phyloP scores from a whole-genome alignment of 106 monocot genomes.

The Amphibolis antarctica region DNA sequence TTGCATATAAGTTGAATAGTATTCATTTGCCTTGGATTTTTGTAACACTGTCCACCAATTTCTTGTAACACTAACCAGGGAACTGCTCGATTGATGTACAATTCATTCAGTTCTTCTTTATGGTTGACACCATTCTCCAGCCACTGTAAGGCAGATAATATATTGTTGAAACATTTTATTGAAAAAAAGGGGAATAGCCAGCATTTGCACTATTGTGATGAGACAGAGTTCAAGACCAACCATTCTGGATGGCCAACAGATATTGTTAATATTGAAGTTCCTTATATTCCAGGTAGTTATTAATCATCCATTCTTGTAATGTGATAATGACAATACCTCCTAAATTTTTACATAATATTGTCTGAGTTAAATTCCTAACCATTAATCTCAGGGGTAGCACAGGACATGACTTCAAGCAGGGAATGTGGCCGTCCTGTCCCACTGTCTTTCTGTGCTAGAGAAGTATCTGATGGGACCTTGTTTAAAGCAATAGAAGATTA shows the following conservation, averaged over 20 bases:
- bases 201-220: slow-evolving; percentile 49
- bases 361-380: slow-evolving; percentile 49
- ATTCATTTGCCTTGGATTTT: neutral
- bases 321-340: neutral
- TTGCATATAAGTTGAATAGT: too few relatives aligned
- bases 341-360: neutral
- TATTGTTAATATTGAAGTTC: slow-evolving; percentile 80
- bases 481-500: slow-evolving; percentile 92
- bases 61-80: slow-evolving; percentile 46
- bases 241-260: slow-evolving; percentile 91
- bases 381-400: slow-evolving; percentile 40
- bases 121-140: slow-evolving; percentile 89
- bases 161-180: slow-evolving; percentile 77
- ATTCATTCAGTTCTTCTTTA: slow-evolving; percentile 84
- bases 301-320: neutral
- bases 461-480: slow-evolving; percentile 87
- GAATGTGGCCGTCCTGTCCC: slow-evolving; percentile 67
- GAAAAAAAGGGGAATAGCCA: slow-evolving; percentile 40
- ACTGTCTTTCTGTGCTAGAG: slow-evolving; percentile 76
- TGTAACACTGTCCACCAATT: neutral
- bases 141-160: slow-evolving; percentile 72
- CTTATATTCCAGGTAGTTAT: slow-evolving; percentile 54
- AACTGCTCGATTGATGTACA: slow-evolving; percentile 78
- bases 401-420: slow-evolving; percentile 34
- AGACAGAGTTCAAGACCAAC: slow-evolving; percentile 48